phyloP scores from a whole-genome alignment of 352 stramenopile genomes.

The Globisporangium radiosum region DNA sequence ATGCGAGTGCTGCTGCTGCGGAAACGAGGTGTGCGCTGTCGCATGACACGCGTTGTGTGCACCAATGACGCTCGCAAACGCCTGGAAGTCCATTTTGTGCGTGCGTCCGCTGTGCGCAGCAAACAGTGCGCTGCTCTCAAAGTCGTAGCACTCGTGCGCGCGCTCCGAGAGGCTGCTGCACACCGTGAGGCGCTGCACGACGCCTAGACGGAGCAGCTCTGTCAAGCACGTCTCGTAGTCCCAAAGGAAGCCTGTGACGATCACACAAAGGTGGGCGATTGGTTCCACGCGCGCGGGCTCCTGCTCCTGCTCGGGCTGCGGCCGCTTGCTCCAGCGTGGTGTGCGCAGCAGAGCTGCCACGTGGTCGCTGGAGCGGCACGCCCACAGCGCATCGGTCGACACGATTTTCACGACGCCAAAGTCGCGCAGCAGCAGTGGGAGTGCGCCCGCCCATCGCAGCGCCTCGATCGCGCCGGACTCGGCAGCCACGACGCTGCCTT shows the following conservation, averaged over 20 bases:
- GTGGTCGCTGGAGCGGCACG: conserved; percentile 14
- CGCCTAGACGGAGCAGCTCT: conserved; percentile 29
- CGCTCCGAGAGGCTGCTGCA: conserved; percentile 63
- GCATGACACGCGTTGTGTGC: conserved; percentile 10
- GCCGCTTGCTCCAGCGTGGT: conserved; percentile 1
- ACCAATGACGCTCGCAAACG: conserved; percentile 27
- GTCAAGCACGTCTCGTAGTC: conserved; percentile 37
- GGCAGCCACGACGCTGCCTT: conserved; percentile 35
- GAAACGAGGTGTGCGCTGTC: conserved; percentile 1
- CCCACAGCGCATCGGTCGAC: conserved; percentile 25
- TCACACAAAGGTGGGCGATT: conserved; percentile 39
- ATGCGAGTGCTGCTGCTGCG: background rate
- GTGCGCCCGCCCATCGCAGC: conserved; percentile 55
- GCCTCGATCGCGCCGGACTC: conserved; percentile 53
- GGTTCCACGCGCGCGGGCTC: conserved; percentile 10
- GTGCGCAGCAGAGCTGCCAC: conserved; percentile 19
- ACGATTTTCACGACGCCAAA: conserved; percentile 49
- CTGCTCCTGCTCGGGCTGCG: background rate
- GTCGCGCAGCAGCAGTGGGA: conserved; percentile 62
- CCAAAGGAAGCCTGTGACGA: conserved; percentile 59
- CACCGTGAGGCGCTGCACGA: conserved; percentile 37
- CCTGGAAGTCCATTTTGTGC: conserved; percentile 42
- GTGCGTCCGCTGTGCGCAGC: conserved; percentile 10
- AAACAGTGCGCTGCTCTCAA: conserved; percentile 17
- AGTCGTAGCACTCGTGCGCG: conserved; percentile 65